phyloP scores from a whole-genome alignment of 1,139 yeast genomes.

The Eremothecium gossypii region DNA sequence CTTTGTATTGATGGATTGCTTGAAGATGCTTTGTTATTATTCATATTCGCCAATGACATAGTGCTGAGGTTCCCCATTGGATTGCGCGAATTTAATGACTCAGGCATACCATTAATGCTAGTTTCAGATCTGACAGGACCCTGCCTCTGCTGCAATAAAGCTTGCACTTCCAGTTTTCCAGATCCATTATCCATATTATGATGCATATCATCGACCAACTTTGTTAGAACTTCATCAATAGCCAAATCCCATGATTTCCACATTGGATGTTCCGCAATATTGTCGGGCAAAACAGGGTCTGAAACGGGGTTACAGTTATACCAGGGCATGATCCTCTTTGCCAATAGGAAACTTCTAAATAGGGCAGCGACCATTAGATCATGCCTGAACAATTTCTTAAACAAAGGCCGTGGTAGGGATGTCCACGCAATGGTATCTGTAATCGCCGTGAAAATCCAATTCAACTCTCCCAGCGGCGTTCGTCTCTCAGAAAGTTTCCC shows the following conservation, averaged over 20 bases:
- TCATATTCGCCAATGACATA: constrained; percentile 11
- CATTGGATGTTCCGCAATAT: constrained; percentile 74
- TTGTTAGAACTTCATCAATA: constrained; percentile 82
- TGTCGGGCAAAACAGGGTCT: constrained; percentile 85
- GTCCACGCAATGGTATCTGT: constrained; percentile 99
- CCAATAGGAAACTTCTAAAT: constrained; percentile 82
- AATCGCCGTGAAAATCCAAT: constrained; percentile 97
- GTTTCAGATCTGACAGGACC: constrained; percentile 12
- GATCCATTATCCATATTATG: constrained; percentile 13
- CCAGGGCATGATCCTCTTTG: constrained; percentile 89
- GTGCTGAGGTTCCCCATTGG: constrained; percentile 31
- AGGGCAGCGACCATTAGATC: constrained; percentile 95
- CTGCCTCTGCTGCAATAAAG: constrained; percentile 23
- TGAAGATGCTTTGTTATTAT: constrained; percentile 6
- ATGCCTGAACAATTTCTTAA: constrained; percentile 84
- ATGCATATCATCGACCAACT: constrained; percentile 38
- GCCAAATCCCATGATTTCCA: constrained; percentile 99
- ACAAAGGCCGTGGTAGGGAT: constrained; percentile 74
- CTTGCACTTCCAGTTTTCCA: constrained; percentile 15
- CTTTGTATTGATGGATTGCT: constrained; percentile 11
- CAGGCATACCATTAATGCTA: constrained; percentile 13
- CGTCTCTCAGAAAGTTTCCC: constrained; percentile 88
- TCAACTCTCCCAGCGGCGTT: constrained; percentile 91
- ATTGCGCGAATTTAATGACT: constrained; percentile 26
- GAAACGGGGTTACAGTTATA: constrained; percentile 92